phyloP scores from a whole-genome alignment of 768 basidiomycete genomes.

The Imleria badia region DNA sequence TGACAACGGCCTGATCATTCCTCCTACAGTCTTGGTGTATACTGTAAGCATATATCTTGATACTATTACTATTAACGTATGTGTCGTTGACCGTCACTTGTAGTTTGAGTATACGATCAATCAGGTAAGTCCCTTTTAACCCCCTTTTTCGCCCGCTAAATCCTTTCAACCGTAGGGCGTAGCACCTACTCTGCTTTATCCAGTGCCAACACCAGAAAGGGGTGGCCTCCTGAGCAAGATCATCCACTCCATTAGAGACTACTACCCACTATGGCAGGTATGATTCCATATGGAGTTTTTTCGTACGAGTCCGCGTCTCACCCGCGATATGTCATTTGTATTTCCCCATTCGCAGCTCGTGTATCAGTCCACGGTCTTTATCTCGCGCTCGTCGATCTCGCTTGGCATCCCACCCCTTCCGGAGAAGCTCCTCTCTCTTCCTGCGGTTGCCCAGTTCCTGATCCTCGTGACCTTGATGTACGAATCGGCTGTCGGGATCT shows the following conservation, averaged over 20 bases:
- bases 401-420: constrained; percentile 82
- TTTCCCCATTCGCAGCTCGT: constrained; percentile 51
- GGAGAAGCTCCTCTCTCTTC: constrained; percentile 61
- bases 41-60: constrained; percentile 41
- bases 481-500: constrained; percentile 70
- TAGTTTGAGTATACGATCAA: constrained; percentile 94
- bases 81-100: constrained; percentile 18
- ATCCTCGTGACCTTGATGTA: constrained; percentile 62
- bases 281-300: constrained; percentile 14
- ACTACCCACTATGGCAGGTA: constrained; percentile 95
- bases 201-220: constrained; percentile 63
- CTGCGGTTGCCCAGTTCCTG: constrained; percentile 66
- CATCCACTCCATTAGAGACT: constrained; percentile 84
- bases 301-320: constrained; percentile 1
- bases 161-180: constrained; percentile 58
- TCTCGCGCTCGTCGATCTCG: constrained; percentile 90
- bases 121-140: constrained; percentile 46
- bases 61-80: background rate
- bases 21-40: constrained; percentile 53
- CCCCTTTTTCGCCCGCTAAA: background rate
- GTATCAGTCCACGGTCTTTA: constrained; percentile 88
- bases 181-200: constrained; percentile 86
- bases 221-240: constrained; percentile 69
- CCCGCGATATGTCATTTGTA: background rate
- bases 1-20: constrained; percentile 12